Evolutionary conservation across 257 asterid species (phyloP).

Genomic region (Nicotiana noctiflora): DNA sequence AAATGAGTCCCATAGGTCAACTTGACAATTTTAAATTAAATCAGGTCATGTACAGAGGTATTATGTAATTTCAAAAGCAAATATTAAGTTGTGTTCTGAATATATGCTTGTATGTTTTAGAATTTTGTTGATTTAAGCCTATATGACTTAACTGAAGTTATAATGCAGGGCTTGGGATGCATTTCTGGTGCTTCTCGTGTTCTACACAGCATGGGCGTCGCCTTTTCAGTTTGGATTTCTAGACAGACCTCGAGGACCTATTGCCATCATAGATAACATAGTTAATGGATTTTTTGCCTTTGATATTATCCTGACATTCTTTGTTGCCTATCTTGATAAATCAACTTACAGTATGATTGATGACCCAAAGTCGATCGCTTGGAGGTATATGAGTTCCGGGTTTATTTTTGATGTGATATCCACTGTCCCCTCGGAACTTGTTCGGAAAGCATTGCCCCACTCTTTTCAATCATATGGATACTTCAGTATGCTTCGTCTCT

Average conservation of each 20-base stretch:
- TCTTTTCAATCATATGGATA: conserved; percentile 35
- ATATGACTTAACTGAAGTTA: neutral
- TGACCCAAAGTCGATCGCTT: conserved; percentile 42
- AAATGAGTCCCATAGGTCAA: no score
- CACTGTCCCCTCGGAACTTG: conserved; percentile 56
- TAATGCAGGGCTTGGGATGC: conserved; percentile 58
- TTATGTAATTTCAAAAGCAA: no score
- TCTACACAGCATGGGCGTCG: conserved; percentile 84
- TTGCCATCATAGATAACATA: conserved; percentile 47
- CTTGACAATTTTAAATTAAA: no score
- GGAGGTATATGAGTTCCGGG: conserved; percentile 52
- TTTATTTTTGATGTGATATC: conserved; percentile 55
- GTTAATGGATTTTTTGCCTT: conserved; percentile 53
- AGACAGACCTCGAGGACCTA: conserved; percentile 29
- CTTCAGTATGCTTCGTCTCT: conserved; percentile 67
- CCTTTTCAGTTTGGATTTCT: conserved; percentile 89
- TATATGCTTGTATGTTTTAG: neutral
- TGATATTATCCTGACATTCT: conserved; percentile 69
- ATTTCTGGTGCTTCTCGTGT: conserved; percentile 49
- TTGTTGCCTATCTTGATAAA: conserved; percentile 78
- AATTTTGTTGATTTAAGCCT: neutral
- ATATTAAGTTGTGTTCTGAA: neutral
- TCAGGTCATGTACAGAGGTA: neutral
- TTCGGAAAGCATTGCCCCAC: conserved; percentile 29
- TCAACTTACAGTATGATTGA: conserved; percentile 50